A percentile compares a stretch with the other conserved stretches of the same genome.
phyloP scores from a whole-genome alignment of 495 filamentous ascomycete genomes.

The Xylaria scruposa region DNA sequence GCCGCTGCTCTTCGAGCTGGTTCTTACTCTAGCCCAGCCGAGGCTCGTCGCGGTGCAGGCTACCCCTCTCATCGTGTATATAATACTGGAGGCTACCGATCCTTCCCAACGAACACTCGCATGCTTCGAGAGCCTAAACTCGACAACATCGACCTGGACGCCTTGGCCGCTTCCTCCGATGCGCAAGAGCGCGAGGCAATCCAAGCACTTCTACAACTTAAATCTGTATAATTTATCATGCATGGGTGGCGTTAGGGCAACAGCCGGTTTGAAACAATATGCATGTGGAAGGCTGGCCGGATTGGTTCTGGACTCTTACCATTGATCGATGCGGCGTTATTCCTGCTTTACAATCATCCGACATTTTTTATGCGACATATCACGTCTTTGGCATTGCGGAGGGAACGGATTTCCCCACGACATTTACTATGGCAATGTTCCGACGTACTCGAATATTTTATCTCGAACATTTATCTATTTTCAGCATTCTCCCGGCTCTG shows the following conservation, averaged over 20 bases:
- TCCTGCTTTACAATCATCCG: slow-evolving; percentile 35
- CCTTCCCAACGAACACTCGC: slow-evolving; percentile 52
- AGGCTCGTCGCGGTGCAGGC: slow-evolving; percentile 43
- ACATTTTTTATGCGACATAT: slow-evolving; percentile 32
- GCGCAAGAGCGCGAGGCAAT: slow-evolving; percentile 83
- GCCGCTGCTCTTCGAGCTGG: slow-evolving; percentile 81
- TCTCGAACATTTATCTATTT: slow-evolving; percentile 13
- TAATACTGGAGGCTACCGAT: slow-evolving; percentile 55
- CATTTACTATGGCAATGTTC: slow-evolving; percentile 27
- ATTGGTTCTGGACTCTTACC: slow-evolving; percentile 36
- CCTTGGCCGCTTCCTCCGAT: slow-evolving; percentile 60
- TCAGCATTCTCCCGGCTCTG: slow-evolving; percentile 37
- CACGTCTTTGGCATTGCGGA: slow-evolving; percentile 34
- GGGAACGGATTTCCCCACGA: slow-evolving; percentile 24
- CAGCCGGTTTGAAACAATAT: slow-evolving; percentile 33
- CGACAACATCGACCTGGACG: slow-evolving; percentile 56
- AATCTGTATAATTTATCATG: slow-evolving; percentile 76
- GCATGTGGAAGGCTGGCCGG: slow-evolving; percentile 36
- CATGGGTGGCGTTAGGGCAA: slow-evolving; percentile 55
- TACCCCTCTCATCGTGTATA: slow-evolving; percentile 54
- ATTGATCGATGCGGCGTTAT: slow-evolving; percentile 32
- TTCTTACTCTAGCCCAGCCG: slow-evolving; percentile 57
- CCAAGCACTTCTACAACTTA: slow-evolving; percentile 82
- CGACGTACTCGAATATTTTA: slow-evolving; percentile 26
- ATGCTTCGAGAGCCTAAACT: slow-evolving; percentile 57